These are phyloP conservation scores for Trichosporon coremiiforme DNA, from an alignment of 1,284 basidiomycete genomes.

Conservation along the genomic window DNA sequence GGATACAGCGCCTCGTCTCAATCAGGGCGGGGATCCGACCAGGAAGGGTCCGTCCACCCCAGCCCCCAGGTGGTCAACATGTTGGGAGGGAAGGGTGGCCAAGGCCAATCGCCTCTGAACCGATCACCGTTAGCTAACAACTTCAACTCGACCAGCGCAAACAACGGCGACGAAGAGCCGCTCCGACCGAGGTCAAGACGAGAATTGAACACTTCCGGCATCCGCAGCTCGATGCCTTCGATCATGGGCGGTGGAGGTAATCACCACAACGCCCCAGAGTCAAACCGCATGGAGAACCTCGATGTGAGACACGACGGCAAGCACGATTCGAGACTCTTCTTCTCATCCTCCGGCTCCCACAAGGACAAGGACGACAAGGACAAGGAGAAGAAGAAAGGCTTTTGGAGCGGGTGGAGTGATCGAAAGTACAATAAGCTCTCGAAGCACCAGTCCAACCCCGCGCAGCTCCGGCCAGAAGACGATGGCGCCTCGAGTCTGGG, in stretches of 20 bases:
- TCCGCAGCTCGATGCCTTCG: neutral
- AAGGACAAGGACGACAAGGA: conserved; percentile 24
- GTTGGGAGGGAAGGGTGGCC: conserved; percentile 11
- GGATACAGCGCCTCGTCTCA: conserved; percentile 31
- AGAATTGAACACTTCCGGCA: neutral
- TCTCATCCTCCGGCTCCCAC: conserved; percentile 19
- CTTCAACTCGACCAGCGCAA: neutral
- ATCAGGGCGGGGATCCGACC: conserved; percentile 27
- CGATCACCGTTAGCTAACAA: conserved; percentile 8
- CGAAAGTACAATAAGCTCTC: conserved; percentile 24
- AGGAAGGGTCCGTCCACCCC: conserved; percentile 25
- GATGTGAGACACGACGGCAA: neutral
- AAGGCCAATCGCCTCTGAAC: conserved; percentile 7
- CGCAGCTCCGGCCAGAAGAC: neutral
- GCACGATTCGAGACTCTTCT: conserved; percentile 7
- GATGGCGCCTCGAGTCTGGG: neutral
- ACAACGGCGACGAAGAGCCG: conserved; percentile 21
- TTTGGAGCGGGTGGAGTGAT: conserved; percentile 26
- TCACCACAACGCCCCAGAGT: neutral
- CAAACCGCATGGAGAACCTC: conserved; percentile 11
- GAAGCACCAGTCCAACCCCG: conserved; percentile 11
- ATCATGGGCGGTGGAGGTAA: neutral
- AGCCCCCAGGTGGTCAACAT: conserved; percentile 8
- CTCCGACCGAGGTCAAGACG: neutral
- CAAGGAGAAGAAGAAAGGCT: conserved; percentile 28